Evolutionary conservation across 257 asterid genomes (phyloP), one percentile per base, ranked within the genome.

Genomic region (Scutellaria baicalensis): DNA sequence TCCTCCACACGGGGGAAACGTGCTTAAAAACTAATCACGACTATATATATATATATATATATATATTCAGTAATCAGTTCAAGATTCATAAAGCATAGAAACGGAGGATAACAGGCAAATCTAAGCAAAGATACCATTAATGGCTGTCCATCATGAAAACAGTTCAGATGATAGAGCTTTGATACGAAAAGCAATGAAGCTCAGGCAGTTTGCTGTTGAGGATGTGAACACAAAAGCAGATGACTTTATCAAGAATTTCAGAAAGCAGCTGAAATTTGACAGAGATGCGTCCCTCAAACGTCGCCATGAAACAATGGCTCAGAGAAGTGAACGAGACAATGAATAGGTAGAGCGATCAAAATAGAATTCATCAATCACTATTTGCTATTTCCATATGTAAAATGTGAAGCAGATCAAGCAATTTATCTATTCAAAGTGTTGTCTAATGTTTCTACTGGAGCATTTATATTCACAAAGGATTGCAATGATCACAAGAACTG

Each of bases 381-480:
- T 27, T 27, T 27, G 4, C 33, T 27, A 27, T 27, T 27, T 27
- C 33, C 33, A 27, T 27, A 3, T 27, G 33, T 27, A 1, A 21
- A 42, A 18, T 60, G 16, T 16, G 11, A 43, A 69, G 44, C 50
- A 38, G 58, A 47, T 18, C n/a, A 70, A 44, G 8, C 55, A 40
- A 14, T 27, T 11, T 20, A 36, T 38, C 64, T 8, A 16, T 21
- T 50, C 56, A 36, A 51, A 70, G 54, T 44, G 61, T 48, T 1
- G 43, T 48, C 70, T 61, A 73, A 65, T 40, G 74, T 60, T 75
- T 64, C 68, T 2, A 64, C 75, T 70, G 18, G 76, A 59, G 69
- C 66, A 68, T 66, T 57, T 71, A 61, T 76, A 84, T 86, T 76
- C 87, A 84, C 86, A 83, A 43, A 43, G 69, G 70, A 64, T 80